Conservation (phyloP, 2,329 filamentous ascomycete species). For the Chrysosporium queenslandicum region DNA sequence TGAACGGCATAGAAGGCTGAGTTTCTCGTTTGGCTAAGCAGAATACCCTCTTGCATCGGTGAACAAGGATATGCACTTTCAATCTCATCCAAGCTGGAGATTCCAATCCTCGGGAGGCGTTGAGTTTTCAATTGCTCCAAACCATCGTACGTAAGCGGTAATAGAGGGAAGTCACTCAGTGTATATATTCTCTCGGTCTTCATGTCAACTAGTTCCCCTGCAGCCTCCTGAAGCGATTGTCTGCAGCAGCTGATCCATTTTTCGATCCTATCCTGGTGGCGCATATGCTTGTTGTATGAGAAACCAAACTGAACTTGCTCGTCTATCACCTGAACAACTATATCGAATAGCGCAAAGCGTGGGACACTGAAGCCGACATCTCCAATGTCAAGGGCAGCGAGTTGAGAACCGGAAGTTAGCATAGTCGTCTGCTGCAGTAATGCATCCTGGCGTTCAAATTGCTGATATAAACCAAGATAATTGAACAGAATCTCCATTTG, state of each 20-base stretch:
- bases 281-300: conserved; percentile 43
- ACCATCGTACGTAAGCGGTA: conserved; percentile 34
- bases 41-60: conserved; percentile 20
- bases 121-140: conserved; percentile 30
- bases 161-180: conserved; percentile 37
- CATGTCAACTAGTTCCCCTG: conserved; percentile 18
- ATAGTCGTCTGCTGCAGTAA: conserved; percentile 37
- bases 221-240: conserved; percentile 25
- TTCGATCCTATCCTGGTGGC: conserved; percentile 37
- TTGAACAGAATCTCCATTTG: conserved; percentile 37
- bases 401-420: conserved; percentile 24
- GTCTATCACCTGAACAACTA: conserved; percentile 42
- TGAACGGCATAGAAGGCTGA: conserved; percentile 3
- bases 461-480: conserved; percentile 32
- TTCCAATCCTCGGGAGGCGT: conserved; percentile 30
- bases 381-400: conserved; percentile 28
- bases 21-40: conserved; percentile 10
- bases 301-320: conserved; percentile 42
- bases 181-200: conserved; percentile 26
- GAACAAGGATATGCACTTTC: conserved; percentile 28
- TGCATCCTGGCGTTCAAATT: conserved; percentile 38
- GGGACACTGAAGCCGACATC: conserved; percentile 39
- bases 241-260: conserved; percentile 37
- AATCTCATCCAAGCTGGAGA: conserved; percentile 21
- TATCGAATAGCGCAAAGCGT: conserved; percentile 44